These are phyloP conservation scores for Rhododendron kiyosumense DNA, from an alignment of 148 eudicot genomes.

Conservation along the genomic window DNA sequence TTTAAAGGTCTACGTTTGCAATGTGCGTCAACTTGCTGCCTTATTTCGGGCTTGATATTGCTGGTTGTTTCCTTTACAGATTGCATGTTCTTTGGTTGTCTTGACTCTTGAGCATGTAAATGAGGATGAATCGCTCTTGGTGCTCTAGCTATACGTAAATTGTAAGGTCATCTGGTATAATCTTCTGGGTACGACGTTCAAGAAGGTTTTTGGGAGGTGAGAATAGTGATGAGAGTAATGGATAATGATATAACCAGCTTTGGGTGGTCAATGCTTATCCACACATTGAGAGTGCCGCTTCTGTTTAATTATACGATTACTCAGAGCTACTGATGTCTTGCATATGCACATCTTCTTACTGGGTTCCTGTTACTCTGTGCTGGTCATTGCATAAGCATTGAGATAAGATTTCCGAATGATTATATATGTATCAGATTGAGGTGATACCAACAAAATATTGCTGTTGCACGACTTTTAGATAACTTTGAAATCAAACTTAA, in stretches of 20 bases:
- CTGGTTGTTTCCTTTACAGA: no score
- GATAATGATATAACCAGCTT: background rate
- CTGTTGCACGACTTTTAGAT: background rate
- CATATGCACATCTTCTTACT: background rate
- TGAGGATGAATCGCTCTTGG: background rate
- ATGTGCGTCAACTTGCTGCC: no score
- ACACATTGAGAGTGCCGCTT: background rate
- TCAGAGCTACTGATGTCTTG: background rate
- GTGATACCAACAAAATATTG: background rate
- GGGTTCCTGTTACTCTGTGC: background rate
- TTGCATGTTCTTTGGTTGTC: no score
- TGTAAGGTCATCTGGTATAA: background rate
- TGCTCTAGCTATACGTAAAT: background rate
- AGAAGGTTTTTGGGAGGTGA: background rate
- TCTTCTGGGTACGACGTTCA: background rate
- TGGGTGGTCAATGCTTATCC: background rate
- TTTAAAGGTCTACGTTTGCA: no score
- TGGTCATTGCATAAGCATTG: background rate
- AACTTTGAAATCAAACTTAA: background rate
- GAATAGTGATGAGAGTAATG: background rate
- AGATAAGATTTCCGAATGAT: no score
- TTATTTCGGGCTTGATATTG: no score
- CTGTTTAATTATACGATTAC: background rate
- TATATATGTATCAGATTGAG: no score
- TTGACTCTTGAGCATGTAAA: background rate